Conservation (phyloP, 139 green algal genomes). For the Auxenochlorella pyrenoidosa region DNA sequence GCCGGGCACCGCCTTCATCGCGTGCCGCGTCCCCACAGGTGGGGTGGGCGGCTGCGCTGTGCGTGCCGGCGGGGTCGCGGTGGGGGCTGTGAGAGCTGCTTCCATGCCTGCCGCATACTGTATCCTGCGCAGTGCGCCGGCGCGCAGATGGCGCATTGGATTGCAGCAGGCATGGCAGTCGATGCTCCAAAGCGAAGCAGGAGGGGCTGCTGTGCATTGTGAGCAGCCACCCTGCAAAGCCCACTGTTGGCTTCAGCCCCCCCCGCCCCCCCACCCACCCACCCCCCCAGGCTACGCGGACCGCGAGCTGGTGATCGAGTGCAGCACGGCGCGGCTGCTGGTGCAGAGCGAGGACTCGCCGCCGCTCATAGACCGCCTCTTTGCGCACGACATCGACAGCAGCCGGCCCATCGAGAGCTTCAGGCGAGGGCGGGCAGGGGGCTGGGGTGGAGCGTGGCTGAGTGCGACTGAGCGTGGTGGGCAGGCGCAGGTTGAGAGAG, state of each 20-base stretch:
- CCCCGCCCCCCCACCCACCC: too few relatives aligned
- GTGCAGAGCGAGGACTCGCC: slow-evolving; percentile 69
- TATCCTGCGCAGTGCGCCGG: neutral
- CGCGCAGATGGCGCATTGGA: neutral
- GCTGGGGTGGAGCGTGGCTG: neutral
- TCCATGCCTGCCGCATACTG: too few relatives aligned
- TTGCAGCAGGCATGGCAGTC: too few relatives aligned
- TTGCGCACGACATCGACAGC: slow-evolving; percentile 49
- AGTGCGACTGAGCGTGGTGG: neutral
- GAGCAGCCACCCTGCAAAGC: too few relatives aligned
- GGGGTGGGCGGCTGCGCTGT: too few relatives aligned
- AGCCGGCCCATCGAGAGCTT: slow-evolving; percentile 53
- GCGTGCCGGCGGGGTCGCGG: too few relatives aligned
- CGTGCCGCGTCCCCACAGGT: slow-evolving; percentile 75
- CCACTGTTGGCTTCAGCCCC: too few relatives aligned
- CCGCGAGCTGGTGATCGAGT: slow-evolving; percentile 60
- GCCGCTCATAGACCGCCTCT: slow-evolving; percentile 63
- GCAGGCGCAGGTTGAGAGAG: too few relatives aligned
- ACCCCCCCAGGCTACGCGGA: slow-evolving; percentile 58
- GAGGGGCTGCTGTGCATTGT: too few relatives aligned
- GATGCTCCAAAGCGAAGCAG: too few relatives aligned
- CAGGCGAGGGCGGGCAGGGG: slow-evolving; percentile 19
- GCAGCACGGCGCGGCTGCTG: slow-evolving; percentile 33
- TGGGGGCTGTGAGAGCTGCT: too few relatives aligned
- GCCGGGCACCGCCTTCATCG: slow-evolving; percentile 59